Percentiles rank a stretch among this genome's conserved stretches.
phyloP scores from a whole-genome alignment of 1,139 yeast species.

The Saccharomycopsis phalli region DNA sequence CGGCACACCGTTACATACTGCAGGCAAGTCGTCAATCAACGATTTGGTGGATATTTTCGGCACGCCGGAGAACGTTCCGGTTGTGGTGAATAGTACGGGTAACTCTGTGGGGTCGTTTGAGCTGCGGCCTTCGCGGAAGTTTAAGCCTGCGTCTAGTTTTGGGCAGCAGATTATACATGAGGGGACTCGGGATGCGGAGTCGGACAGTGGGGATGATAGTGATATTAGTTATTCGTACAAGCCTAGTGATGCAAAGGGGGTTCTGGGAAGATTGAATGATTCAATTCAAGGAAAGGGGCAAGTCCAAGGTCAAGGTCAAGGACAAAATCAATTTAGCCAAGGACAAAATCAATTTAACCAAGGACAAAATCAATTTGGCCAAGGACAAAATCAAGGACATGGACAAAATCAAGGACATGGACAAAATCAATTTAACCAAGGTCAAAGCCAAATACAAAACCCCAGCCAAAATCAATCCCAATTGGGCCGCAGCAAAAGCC shows the following conservation, averaged over 20 bases:
- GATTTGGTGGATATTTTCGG: slow-evolving; percentile 59
- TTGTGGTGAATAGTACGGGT: slow-evolving; percentile 1
- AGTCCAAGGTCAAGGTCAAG: too few species aligned
- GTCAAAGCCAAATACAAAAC: slow-evolving; percentile 5
- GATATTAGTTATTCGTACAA: slow-evolving; percentile 12
- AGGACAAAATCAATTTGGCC: slow-evolving; percentile 2
- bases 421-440: neutral
- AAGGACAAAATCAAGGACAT: too few species aligned
- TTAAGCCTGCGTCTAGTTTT: slow-evolving; percentile 47
- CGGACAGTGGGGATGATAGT: slow-evolving; percentile 19
- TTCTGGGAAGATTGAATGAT: slow-evolving; percentile 26
- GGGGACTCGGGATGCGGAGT: slow-evolving; percentile 26
- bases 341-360: slow-evolving; percentile 2
- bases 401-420: too few species aligned
- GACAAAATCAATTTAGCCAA: too few species aligned
- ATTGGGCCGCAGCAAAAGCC: neutral
- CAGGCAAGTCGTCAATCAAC: slow-evolving; percentile 49
- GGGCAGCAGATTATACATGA: slow-evolving; percentile 46
- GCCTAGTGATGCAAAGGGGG: slow-evolving; percentile 20
- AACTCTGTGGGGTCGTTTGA: slow-evolving; percentile 23
- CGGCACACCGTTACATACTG: slow-evolving; percentile 18
- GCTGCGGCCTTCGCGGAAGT: slow-evolving; percentile 23
- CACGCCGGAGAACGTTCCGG: slow-evolving; percentile 25
- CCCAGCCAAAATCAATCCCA: slow-evolving; percentile 4
- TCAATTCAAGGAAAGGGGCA: neutral